These are phyloP conservation scores for Ophiostoma novo-ulmi DNA, from an alignment of 2,329 filamentous ascomycete species.

Conservation along the genomic window DNA sequence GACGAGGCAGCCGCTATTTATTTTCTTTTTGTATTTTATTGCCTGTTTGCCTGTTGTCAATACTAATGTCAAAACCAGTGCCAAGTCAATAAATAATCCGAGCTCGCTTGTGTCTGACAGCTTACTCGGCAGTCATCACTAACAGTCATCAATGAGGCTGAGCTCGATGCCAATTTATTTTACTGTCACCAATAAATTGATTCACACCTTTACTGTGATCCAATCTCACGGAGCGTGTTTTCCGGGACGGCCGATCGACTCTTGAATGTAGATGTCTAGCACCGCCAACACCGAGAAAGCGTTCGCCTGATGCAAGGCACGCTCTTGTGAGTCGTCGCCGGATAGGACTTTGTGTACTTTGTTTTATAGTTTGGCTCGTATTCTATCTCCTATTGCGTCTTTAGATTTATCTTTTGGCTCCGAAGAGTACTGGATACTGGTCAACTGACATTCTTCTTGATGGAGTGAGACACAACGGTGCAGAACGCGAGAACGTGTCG, in stretches of 20 bases:
- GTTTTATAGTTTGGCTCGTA: no score
- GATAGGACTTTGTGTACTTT: no score
- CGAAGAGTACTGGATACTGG: no score
- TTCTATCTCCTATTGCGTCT: no score
- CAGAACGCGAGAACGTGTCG: conserved; percentile 4
- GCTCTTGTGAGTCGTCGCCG: no score
- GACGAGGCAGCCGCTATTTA: background rate
- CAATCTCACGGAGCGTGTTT: conserved; percentile 5
- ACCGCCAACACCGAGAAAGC: no score
- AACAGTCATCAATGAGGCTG: background rate
- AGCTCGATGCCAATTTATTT: background rate
- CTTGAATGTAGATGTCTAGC: no score
- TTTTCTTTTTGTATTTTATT: no score
- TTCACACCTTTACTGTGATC: background rate
- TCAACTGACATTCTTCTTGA: background rate
- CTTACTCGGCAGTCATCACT: background rate
- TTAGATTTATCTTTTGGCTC: no score
- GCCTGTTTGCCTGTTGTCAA: background rate
- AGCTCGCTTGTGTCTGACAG: background rate
- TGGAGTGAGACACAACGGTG: background rate
- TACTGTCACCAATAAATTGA: background rate
- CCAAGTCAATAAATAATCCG: background rate
- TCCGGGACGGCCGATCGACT: background rate
- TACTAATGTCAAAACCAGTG: background rate
- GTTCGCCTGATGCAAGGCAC: background rate